Percentiles rank a stretch among this genome's conserved stretches.
Conservation (phyloP, 768 basidiomycete species). For the Gymnopilus junonius region DNA sequence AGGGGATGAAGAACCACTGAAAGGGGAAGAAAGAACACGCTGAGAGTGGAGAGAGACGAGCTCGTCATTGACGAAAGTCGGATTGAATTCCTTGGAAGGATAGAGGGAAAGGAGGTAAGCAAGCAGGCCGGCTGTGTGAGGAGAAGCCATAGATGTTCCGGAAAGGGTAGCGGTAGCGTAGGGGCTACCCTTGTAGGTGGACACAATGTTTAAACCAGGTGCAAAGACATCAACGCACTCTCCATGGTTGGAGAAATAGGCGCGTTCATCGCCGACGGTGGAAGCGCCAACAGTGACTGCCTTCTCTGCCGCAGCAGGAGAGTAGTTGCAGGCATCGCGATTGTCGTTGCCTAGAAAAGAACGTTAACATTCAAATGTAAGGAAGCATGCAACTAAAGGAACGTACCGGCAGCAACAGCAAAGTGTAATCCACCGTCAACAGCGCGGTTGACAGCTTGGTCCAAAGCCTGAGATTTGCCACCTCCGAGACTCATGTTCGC, state of each 20-base stretch:
- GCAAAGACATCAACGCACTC: constrained; percentile 92
- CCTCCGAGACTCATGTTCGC: constrained; percentile 99
- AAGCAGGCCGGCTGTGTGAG: constrained; percentile 87
- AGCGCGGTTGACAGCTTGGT: constrained; percentile 84
- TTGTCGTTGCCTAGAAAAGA: constrained; percentile 69
- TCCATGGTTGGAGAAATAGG: constrained; percentile 94
- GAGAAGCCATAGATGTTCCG: constrained; percentile 95
- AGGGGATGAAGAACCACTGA: constrained; percentile 30
- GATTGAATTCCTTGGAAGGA: constrained; percentile 67
- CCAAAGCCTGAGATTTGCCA: constrained; percentile 85
- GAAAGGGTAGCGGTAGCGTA: constrained; percentile 76
- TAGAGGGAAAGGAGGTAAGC: constrained; percentile 94
- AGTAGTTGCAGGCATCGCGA: constrained; percentile 90
- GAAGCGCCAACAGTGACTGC: constrained; percentile 96
- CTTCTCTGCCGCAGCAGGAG: constrained; percentile 86
- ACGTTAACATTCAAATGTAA: not conserved
- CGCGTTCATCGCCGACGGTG: constrained; percentile 78
- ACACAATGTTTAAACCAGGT: constrained; percentile 90
- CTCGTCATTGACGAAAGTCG: constrained; percentile 43
- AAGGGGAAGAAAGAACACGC: constrained; percentile 31
- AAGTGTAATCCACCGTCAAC: constrained; percentile 90
- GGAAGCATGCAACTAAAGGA: not conserved
- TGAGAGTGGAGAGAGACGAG: constrained; percentile 39
- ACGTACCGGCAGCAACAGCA: constrained; percentile 91
- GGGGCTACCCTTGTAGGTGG: constrained; percentile 76